Percentiles rank a stretch among this genome's conserved stretches.
These are phyloP conservation scores for Peronospora destructor DNA, from an alignment of 352 stramenopile genomes.

Conservation along the genomic window DNA sequence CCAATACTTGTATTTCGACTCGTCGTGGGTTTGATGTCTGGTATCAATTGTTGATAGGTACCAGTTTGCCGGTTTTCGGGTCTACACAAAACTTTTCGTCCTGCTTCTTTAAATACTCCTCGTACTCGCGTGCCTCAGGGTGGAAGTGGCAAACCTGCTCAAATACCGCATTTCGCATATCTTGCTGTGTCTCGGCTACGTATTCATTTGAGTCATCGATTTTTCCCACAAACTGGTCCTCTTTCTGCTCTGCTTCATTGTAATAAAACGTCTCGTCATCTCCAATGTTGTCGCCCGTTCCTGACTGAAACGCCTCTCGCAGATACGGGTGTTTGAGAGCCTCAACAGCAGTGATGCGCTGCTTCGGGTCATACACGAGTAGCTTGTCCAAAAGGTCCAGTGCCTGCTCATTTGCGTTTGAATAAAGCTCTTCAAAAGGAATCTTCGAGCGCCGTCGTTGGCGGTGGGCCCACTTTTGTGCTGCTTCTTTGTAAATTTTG, in stretches of 20 bases:
- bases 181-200: slow-evolving; percentile 47
- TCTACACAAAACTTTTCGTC: slow-evolving; percentile 60
- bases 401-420: slow-evolving; percentile 59
- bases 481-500: slow-evolving; percentile 61
- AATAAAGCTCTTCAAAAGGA: slow-evolving; percentile 68
- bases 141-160: slow-evolving; percentile 76
- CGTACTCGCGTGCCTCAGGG: slow-evolving; percentile 55
- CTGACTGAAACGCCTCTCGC: slow-evolving; percentile 55
- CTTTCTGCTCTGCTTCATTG: slow-evolving; percentile 39
- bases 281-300: slow-evolving; percentile 16
- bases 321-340: slow-evolving; percentile 93
- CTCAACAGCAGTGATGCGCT: slow-evolving; percentile 86
- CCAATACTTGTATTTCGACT: slow-evolving; percentile 16
- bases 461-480: slow-evolving; percentile 63
- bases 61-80: slow-evolving; percentile 47
- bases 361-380: slow-evolving; percentile 53
- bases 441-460: slow-evolving; percentile 50
- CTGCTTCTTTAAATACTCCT: slow-evolving; percentile 48
- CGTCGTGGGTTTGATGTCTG: not conserved
- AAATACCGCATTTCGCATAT: slow-evolving; percentile 77
- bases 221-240: slow-evolving; percentile 55
- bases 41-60: slow-evolving; percentile 30
- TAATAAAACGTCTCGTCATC: slow-evolving; percentile 32
- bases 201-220: slow-evolving; percentile 72
- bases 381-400: slow-evolving; percentile 72